Evolutionary conservation across 768 basidiomycete genomes (phyloP).

Genomic region (Coprinopsis cinerea): DNA sequence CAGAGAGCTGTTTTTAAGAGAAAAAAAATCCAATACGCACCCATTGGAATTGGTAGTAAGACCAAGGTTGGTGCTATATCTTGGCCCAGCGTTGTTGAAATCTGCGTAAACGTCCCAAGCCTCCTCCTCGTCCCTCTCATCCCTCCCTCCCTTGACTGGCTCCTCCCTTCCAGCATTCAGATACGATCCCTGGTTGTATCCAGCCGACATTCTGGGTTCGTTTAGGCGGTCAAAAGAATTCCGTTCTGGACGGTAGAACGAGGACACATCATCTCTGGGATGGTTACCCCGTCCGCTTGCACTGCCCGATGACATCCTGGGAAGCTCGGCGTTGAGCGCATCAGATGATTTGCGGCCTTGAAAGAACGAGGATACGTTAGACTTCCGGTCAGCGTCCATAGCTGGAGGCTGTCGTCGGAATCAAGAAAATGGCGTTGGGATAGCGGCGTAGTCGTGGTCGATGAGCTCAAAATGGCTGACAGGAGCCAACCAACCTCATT

Average conservation of each 20-base stretch:
- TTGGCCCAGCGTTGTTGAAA: constrained; percentile 82
- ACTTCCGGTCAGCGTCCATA: constrained; percentile 79
- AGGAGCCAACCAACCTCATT: neutral
- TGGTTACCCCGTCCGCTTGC: constrained; percentile 25
- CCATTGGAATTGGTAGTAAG: constrained; percentile 28
- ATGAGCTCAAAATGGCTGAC: neutral
- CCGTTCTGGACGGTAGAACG: constrained; percentile 54
- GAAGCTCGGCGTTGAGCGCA: constrained; percentile 50
- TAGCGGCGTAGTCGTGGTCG: neutral
- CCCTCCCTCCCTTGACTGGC: constrained; percentile 71
- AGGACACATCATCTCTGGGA: constrained; percentile 58
- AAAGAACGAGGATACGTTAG: constrained; percentile 77
- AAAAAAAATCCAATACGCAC: constrained; percentile 43
- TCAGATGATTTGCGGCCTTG: constrained; percentile 62
- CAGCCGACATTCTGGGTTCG: constrained; percentile 41
- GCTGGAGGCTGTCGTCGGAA: neutral
- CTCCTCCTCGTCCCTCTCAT: constrained; percentile 51
- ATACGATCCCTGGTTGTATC: constrained; percentile 70
- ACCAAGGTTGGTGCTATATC: constrained; percentile 61
- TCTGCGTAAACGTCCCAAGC: constrained; percentile 84
- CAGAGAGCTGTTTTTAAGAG: no score
- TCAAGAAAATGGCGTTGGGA: no score
- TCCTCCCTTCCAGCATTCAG: constrained; percentile 65
- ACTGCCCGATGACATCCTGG: constrained; percentile 18
- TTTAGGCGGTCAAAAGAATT: constrained; percentile 45